Percentiles rank a stretch among this genome's conserved stretches.
These are phyloP conservation scores for Eucalyptus tenuipes DNA, from an alignment of 345 rosid species.

Conservation along the genomic window DNA sequence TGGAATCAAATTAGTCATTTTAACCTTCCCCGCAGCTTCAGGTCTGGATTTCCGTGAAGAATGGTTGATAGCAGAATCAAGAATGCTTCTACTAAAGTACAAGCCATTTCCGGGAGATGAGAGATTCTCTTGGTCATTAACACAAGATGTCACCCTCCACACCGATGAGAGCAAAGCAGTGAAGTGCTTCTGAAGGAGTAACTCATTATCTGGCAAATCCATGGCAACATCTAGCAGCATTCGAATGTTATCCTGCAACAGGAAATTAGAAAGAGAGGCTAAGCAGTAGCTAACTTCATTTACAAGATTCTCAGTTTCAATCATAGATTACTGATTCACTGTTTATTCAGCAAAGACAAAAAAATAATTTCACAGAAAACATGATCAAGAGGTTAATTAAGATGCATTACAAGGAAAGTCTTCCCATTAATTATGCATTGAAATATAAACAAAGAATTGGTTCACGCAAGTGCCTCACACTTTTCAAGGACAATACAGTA, in stretches of 20 bases:
- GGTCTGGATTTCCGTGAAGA: constrained; percentile 12
- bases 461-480: not conserved
- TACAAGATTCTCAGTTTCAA: not conserved
- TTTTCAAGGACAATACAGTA: not conserved
- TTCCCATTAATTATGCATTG: not conserved
- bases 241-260: constrained; percentile 74
- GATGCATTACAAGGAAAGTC: not conserved
- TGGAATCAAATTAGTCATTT: constrained; percentile 33
- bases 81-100: constrained; percentile 29
- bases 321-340: not conserved
- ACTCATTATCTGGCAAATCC: constrained; percentile 76
- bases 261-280: not conserved
- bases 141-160: constrained; percentile 42
- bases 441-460: not conserved
- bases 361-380: not conserved
- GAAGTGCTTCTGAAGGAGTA: constrained; percentile 89
- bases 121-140: constrained; percentile 11
- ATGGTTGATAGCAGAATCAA: constrained; percentile 23
- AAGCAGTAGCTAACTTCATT: not conserved
- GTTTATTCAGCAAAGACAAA: not conserved
- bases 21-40: constrained; percentile 36
- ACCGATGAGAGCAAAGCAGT: constrained; percentile 72
- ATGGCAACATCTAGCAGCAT: constrained; percentile 58
- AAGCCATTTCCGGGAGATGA: constrained; percentile 34
- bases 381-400: not conserved